A percentile compares a stretch with the other conserved stretches of the same genome.
Evolutionary conservation across 1,139 yeast genomes (phyloP).

Genomic region (Scheffersomyces cryptocercus): DNA sequence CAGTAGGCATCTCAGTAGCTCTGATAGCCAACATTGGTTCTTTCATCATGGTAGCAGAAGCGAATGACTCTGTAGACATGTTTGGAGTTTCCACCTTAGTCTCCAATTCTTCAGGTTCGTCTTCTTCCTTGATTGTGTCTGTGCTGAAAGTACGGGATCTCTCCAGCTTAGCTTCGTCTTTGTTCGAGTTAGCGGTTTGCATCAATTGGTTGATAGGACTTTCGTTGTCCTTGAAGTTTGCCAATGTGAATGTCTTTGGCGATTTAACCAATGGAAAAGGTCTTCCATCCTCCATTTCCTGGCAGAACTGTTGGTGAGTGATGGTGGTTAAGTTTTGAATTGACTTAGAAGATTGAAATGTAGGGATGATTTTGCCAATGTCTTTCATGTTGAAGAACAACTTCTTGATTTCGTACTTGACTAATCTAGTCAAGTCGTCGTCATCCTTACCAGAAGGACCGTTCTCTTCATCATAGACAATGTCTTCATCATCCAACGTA

Average conservation of each 20-base stretch:
- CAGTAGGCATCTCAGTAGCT: background rate
- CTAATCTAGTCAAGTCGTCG: conserved; percentile 36
- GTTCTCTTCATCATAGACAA: conserved; percentile 2
- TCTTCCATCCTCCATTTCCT: conserved; percentile 2
- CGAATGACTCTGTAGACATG: background rate
- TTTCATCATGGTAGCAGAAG: conserved; percentile 1
- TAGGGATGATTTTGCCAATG: conserved; percentile 39
- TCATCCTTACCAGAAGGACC: conserved; percentile 10
- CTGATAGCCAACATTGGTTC: conserved; percentile 1
- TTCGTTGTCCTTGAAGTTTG: conserved; percentile 38
- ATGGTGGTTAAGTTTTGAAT: conserved; percentile 28
- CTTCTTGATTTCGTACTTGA: conserved; percentile 39
- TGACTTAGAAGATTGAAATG: conserved; percentile 36
- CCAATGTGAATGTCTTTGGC: conserved; percentile 44
- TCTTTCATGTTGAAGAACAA: conserved; percentile 38
- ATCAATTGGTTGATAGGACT: conserved; percentile 42
- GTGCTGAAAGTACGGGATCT: conserved; percentile 30
- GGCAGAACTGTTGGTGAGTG: conserved; percentile 5
- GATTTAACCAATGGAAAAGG: conserved; percentile 39
- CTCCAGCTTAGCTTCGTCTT: conserved; percentile 14
- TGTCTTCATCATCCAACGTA: conserved; percentile 4
- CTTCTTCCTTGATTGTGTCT: conserved; percentile 43
- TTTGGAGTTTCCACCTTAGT: conserved; percentile 3
- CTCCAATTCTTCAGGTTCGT: conserved; percentile 21
- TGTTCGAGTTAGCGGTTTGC: conserved; percentile 19